Evolutionary conservation across 768 basidiomycete species (phyloP).

Genomic region (Pulveroboletus sp.): DNA sequence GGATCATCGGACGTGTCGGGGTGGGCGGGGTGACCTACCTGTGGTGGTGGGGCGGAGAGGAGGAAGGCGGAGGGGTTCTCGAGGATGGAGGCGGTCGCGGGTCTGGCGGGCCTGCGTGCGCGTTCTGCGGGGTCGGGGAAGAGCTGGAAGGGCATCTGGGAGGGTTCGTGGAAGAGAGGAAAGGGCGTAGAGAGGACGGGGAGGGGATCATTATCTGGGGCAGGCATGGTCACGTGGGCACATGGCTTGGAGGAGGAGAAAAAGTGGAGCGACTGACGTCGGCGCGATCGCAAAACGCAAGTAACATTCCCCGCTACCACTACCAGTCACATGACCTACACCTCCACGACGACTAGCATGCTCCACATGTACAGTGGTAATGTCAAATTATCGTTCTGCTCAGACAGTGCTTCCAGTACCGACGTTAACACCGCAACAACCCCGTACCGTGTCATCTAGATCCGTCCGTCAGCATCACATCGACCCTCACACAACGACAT

Average conservation of each 20-base stretch:
- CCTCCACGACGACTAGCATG: constrained; percentile 61
- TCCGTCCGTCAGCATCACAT: constrained; percentile 18
- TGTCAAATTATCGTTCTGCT: constrained; percentile 97
- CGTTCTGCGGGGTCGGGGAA: constrained; percentile 28
- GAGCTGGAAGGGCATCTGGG: constrained; percentile 36
- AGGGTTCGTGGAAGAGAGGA: constrained; percentile 20
- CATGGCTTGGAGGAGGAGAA: no score
- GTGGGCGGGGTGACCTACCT: constrained; percentile 5
- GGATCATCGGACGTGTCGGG: constrained; percentile 9
- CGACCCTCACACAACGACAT: background rate
- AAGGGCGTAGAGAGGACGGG: constrained; percentile 22
- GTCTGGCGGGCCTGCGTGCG: constrained; percentile 31
- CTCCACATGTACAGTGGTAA: constrained; percentile 97
- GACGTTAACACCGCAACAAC: constrained; percentile 62
- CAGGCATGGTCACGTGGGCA: constrained; percentile 28
- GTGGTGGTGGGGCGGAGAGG: constrained; percentile 35
- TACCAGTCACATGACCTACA: constrained; percentile 27
- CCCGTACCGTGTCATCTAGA: constrained; percentile 65
- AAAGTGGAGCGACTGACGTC: no score
- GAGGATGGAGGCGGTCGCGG: constrained; percentile 43
- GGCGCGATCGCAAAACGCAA: background rate
- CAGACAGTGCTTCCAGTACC: constrained; percentile 85
- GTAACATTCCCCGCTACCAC: constrained; percentile 20
- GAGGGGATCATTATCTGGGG: constrained; percentile 22
- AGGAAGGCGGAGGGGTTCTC: constrained; percentile 40